Evolutionary conservation across 2,329 filamentous ascomycete genomes (phyloP).

Genomic region (Trichoderma pleuroti): DNA sequence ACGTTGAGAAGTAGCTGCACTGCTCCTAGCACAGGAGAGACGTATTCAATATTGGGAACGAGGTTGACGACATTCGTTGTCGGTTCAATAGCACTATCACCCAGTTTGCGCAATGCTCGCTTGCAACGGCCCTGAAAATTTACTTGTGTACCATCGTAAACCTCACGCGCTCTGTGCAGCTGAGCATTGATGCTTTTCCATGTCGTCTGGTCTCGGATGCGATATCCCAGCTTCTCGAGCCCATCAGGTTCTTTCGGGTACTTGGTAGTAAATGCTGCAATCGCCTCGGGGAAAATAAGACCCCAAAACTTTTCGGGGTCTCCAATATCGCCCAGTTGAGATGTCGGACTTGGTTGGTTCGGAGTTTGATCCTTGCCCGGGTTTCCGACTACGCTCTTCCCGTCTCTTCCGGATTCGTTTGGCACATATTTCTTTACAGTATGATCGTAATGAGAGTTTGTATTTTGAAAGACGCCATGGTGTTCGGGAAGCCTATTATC

Average conservation of each 20-base stretch:
- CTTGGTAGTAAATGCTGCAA: neutral
- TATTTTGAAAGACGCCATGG: neutral
- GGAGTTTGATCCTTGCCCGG: neutral
- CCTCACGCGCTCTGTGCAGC: conserved; percentile 7
- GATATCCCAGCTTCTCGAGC: neutral
- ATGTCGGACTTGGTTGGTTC: neutral
- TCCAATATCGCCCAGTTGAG: neutral
- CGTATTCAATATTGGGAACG: conserved; percentile 6
- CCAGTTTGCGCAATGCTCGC: neutral
- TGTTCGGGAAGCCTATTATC: neutral
- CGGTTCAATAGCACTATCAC: neutral
- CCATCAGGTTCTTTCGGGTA: neutral
- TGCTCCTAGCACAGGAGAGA: neutral
- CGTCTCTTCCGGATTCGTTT: neutral
- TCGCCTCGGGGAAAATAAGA: neutral
- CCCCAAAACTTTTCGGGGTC: conserved; percentile 10
- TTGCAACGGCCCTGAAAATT: conserved; percentile 1
- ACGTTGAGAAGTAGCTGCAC: conserved; percentile 9
- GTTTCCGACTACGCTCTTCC: neutral
- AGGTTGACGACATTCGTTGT: neutral
- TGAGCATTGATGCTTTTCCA: conserved; percentile 8
- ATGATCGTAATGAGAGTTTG: neutral
- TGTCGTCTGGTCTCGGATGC: neutral
- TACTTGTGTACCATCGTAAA: conserved; percentile 2
- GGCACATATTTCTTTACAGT: neutral